Percentiles rank a stretch among this genome's conserved stretches.
These are phyloP conservation scores for Acanthamoeba culbertsoni DNA, from an alignment of 208 protist genomes.

Conservation along the genomic window DNA sequence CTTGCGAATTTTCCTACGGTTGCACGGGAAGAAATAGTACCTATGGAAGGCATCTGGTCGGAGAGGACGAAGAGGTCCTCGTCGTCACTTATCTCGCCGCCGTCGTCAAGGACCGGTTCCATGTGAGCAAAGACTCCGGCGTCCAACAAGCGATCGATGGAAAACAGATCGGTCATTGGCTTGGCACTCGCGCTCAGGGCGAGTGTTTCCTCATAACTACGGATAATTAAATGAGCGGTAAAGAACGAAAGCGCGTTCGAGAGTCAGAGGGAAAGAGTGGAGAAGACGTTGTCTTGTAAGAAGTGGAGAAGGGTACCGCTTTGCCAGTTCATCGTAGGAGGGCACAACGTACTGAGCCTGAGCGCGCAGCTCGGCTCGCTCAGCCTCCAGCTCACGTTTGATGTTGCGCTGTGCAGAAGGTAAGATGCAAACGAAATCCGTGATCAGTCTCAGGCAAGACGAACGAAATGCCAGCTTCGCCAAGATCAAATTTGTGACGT, in stretches of 20 bases:
- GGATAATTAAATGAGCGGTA: background rate
- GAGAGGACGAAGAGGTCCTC: background rate
- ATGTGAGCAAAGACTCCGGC: background rate
- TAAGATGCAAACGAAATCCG: too few relatives aligned
- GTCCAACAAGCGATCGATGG: background rate
- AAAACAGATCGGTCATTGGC: slow-evolving; percentile 4
- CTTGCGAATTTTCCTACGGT: background rate
- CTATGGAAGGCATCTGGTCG: background rate
- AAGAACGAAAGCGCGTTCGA: background rate
- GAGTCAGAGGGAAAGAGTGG: background rate
- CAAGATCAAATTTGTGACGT: too few relatives aligned
- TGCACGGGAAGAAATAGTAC: background rate
- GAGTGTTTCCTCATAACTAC: slow-evolving; percentile 10
- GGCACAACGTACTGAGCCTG: background rate
- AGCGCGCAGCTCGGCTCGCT: background rate
- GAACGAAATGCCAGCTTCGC: too few relatives aligned
- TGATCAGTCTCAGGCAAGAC: too few relatives aligned
- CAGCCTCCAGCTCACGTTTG: background rate
- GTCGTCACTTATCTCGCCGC: background rate
- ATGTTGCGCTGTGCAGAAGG: background rate
- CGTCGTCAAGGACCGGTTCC: background rate
- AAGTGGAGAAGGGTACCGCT: background rate
- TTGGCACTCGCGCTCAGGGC: background rate
- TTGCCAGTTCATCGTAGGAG: background rate
- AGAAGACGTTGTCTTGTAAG: background rate